Evolutionary conservation across 345 rosid genomes (phyloP), one percentile per base, ranked within the genome.

Genomic region (Sisymbrium irio): DNA sequence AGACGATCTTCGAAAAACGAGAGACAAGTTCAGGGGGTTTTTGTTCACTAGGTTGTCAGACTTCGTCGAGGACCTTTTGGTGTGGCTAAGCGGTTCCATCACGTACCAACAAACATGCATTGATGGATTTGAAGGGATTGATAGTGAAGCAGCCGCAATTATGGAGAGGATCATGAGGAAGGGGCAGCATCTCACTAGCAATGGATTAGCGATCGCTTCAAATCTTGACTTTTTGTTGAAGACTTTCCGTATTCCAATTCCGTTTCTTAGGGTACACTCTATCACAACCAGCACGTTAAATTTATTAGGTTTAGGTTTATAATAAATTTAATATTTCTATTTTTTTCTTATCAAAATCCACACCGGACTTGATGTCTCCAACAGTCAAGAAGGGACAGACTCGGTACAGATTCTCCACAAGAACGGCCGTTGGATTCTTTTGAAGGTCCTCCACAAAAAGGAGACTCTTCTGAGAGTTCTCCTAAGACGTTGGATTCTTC

Each of bases 41-140:
- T 83, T 86, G 47, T 4, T 84, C 1, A 79, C 75, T 5, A 79
- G 78, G 32, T 7, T 83, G 0, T 71, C 84, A 1, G 75, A 77
- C 6, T 85, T 80, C 35, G 32, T 81, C 1, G 82, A 83, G 3
- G 85, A 89, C 75, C 86, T 94, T 41, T 65, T 69, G 5, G 76
- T 84, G 6, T 91, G 96, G 97, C 85, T 91, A 0, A 88, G 96
- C 8, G 97, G 89, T 13, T 80, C 98, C 0, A 32, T 85, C 46
- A 94, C 96, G 1, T 89, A 82, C 69, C 89, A 91, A 47, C 84
- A 91, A 39, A 91, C 89, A 9, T 94, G 98, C 66, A 47, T 88
- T 9, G 96, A 91, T 2, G 92, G 86, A 0, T 94, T 94, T 51
- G 70, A 70, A 19, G 88, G 91, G 79, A 84, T 90, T 1, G 78